Evolutionary conservation across 306 rosid species (phyloP), one percentile per base, ranked within the genome.

Genomic region (Casuarina glauca): DNA sequence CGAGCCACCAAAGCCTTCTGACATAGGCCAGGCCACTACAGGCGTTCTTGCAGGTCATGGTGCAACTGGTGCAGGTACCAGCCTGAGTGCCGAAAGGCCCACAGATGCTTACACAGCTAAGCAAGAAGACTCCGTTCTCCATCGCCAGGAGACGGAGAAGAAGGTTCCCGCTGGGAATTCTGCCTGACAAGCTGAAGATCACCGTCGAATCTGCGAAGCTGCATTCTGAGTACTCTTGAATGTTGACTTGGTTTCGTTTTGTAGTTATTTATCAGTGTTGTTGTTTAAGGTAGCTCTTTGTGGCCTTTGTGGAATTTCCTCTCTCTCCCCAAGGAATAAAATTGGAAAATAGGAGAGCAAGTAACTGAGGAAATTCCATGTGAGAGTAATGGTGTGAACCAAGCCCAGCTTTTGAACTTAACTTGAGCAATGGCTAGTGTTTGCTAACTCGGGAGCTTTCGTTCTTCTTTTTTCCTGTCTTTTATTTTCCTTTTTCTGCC

Each of bases 161-260:
- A 81, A 81, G 74, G 77, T 80, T 8, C 84, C 84, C 20, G 48
- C 61, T 0, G 69, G 42, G 4, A 50, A 74, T 58, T 50, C 84
- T 16, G 43, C 76, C 72, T 41, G 83, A 55, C 46, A 50, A 46
- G 20, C 58, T 70, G 57, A 48, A 69, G n/a, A 69, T 5, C 74
- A 69, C 8, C 5, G 41, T 45, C 26, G 55, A 20, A 46, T 45
- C 42, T 19, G 11, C 48, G 55, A 69, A 48, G 32, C 4, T 69
- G 9, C 74, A 69, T 48, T 69, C 19, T 69, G 53, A 69, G 71
- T 67, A 67, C 11, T 43, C 6, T 67, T 67, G 71, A 67, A 41
- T 67, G 50, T 67, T 42, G 42, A 19, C 35, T 19, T 43, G 50
- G 35, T 42, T 67, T 67, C n/a, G 32, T n/a, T 67, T 64, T 39